A percentile compares a stretch with the other conserved stretches of the same genome.
These are phyloP conservation scores for Aureobasidium uvarum DNA, from an alignment of 2,329 filamentous ascomycete species.

Conservation along the genomic window DNA sequence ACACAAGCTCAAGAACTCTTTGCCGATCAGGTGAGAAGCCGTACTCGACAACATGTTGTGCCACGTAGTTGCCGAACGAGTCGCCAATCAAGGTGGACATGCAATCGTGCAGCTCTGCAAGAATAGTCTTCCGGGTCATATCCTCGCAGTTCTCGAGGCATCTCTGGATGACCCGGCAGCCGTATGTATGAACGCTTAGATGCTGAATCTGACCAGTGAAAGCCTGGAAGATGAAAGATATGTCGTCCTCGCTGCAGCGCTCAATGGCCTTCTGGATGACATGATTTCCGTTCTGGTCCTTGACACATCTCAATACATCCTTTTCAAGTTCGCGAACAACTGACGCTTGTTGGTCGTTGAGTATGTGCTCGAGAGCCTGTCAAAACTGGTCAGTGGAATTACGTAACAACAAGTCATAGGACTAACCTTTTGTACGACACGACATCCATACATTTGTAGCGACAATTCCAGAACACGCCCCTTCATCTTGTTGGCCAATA, in stretches of 20 bases:
- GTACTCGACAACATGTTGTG: constrained; percentile 83
- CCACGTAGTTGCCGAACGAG: constrained; percentile 94
- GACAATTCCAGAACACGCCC: constrained; percentile 78
- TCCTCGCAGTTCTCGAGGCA: constrained; percentile 81
- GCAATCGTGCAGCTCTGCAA: constrained; percentile 74
- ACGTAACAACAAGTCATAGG: not conserved
- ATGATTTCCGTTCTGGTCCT: constrained; percentile 91
- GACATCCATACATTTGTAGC: constrained; percentile 86
- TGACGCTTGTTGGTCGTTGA: constrained; percentile 85
- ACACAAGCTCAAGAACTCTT: constrained; percentile 71
- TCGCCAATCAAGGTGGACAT: constrained; percentile 73
- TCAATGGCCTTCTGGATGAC: constrained; percentile 94
- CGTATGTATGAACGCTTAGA: constrained; percentile 77
- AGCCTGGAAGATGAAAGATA: constrained; percentile 80
- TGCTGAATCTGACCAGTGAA: constrained; percentile 72
- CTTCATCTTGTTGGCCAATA: constrained; percentile 82
- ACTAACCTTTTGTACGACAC: constrained; percentile 86
- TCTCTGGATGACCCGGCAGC: constrained; percentile 88
- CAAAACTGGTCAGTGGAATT: not conserved
- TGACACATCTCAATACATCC: constrained; percentile 73
- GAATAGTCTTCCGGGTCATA: constrained; percentile 66
- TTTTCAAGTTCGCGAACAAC: constrained; percentile 79
- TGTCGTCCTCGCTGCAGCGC: constrained; percentile 70
- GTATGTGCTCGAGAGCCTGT: constrained; percentile 77
- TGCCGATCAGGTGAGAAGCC: constrained; percentile 70